Evolutionary conservation across 768 basidiomycete species (phyloP).

Genomic region (Trichaptum fuscoviolaceum): DNA sequence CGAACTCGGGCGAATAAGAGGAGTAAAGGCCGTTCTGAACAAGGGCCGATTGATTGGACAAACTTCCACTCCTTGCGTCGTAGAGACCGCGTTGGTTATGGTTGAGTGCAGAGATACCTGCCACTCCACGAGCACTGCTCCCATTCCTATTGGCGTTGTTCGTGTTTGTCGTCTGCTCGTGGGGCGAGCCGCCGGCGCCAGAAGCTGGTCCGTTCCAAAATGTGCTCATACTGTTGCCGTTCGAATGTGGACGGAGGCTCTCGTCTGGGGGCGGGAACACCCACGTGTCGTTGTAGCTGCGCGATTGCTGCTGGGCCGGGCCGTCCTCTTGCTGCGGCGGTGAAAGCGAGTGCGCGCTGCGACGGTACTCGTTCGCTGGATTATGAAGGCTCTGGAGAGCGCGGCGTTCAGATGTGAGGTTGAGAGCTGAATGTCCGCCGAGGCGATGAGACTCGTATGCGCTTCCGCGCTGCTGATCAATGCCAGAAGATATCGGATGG

Average conservation of each 20-base stretch:
- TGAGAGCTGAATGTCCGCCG: not conserved
- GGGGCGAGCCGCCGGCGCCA: too few relatives aligned
- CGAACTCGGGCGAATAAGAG: not conserved
- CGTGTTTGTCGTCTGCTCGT: not conserved
- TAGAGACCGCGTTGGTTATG: not conserved
- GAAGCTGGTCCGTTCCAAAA: not conserved
- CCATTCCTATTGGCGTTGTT: not conserved
- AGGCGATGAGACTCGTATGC: not conserved
- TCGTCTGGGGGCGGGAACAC: slow-evolving; percentile 1
- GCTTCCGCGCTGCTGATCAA: not conserved
- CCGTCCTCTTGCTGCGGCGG: not conserved
- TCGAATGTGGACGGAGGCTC: not conserved
- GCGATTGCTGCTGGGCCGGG: not conserved
- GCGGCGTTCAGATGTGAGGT: not conserved
- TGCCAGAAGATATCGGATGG: not conserved
- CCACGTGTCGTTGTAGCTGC: slow-evolving; percentile 1
- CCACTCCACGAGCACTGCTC: not conserved
- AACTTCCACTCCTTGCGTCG: not conserved
- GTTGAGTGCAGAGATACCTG: not conserved
- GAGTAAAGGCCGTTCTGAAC: not conserved
- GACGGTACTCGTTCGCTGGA: not conserved
- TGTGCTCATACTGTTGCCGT: not conserved
- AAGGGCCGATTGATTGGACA: not conserved
- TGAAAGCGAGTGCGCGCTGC: not conserved
- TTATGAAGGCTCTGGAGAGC: not conserved